Percentiles rank a stretch among this genome's conserved stretches.
Evolutionary conservation across 139 green algal species (phyloP).

Genomic region (Spirogloea muscicola): DNA sequence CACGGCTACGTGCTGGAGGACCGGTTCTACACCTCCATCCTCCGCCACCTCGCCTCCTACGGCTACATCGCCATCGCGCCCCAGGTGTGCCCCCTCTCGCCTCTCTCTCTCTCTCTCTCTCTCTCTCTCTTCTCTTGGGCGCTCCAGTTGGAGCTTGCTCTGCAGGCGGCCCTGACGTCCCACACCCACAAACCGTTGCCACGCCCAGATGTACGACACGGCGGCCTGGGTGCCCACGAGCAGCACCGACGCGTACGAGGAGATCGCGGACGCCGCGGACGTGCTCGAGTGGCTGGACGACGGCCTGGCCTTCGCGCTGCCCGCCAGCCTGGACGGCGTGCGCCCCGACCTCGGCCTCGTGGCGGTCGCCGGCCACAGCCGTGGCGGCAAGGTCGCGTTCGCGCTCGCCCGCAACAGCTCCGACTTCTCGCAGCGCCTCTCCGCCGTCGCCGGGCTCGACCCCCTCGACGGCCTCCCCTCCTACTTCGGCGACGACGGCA

Average conservation of each 20-base stretch:
- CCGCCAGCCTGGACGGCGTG: neutral
- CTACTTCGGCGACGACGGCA: too few relatives aligned
- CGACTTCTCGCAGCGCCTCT: constrained; percentile 6
- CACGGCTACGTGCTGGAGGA: constrained; percentile 32
- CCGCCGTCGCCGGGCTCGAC: constrained; percentile 16
- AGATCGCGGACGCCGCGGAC: constrained; percentile 20
- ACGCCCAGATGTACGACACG: constrained; percentile 34
- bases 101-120: too few relatives aligned
- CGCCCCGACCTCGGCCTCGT: constrained; percentile 26
- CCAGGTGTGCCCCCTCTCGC: too few relatives aligned
- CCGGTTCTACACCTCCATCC: constrained; percentile 19
- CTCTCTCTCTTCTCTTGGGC: too few relatives aligned
- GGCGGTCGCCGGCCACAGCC: constrained; percentile 42
- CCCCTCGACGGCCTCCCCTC: constrained; percentile 20
- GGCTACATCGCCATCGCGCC: constrained; percentile 41
- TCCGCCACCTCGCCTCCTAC: constrained; percentile 34
- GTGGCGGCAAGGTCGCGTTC: constrained; percentile 40
- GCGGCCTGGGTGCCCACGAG: too few relatives aligned
- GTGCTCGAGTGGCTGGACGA: constrained; percentile 29
- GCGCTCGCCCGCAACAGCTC: constrained; percentile 7
- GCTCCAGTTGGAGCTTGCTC: too few relatives aligned
- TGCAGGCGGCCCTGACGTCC: too few relatives aligned
- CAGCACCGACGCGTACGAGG: neutral
- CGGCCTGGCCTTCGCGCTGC: neutral
- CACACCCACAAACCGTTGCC: too few relatives aligned